phyloP scores from a whole-genome alignment of 129 eudicot species.

The Pseudognaphalium luteoalbum region DNA sequence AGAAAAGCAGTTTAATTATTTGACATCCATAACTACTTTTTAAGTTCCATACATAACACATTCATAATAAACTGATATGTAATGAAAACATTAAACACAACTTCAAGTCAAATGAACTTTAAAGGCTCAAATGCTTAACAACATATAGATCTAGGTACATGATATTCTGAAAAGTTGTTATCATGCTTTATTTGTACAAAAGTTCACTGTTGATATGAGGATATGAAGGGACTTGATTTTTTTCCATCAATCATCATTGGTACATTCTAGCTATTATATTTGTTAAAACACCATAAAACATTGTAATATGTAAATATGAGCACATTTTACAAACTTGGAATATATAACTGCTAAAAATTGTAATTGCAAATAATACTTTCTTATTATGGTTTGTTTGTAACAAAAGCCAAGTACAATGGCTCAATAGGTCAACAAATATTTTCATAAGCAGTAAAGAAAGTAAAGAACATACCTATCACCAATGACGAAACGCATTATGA shows the following conservation, averaged over 20 bases:
- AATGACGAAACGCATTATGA: slow-evolving; percentile 78
- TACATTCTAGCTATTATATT: too few relatives aligned
- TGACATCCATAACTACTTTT: not conserved
- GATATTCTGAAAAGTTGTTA: slow-evolving; percentile 33
- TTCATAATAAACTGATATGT: not conserved
- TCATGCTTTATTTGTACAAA: slow-evolving; percentile 23
- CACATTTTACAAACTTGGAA: too few relatives aligned
- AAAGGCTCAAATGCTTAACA: slow-evolving; percentile 23
- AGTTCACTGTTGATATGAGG: slow-evolving; percentile 1
- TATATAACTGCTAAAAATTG: not conserved
- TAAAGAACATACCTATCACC: slow-evolving; percentile 65
- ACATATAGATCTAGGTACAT: slow-evolving; percentile 25
- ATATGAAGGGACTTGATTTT: not conserved
- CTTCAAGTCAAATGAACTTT: not conserved
- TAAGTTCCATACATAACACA: too few relatives aligned
- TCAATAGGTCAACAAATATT: slow-evolving; percentile 9
- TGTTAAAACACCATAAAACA: too few relatives aligned
- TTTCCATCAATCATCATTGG: too few relatives aligned
- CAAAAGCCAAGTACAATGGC: not conserved
- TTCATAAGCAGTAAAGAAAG: not conserved
- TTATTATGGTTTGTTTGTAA: slow-evolving; percentile 6
- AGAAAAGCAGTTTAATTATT: slow-evolving; percentile 7
- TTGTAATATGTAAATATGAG: not conserved
- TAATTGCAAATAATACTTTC: not conserved
- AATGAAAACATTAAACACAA: not conserved